Evolutionary conservation across 2,329 filamentous ascomycete species (phyloP), one percentile per base, ranked within the genome.

Genomic region (Neurospora crassa): DNA sequence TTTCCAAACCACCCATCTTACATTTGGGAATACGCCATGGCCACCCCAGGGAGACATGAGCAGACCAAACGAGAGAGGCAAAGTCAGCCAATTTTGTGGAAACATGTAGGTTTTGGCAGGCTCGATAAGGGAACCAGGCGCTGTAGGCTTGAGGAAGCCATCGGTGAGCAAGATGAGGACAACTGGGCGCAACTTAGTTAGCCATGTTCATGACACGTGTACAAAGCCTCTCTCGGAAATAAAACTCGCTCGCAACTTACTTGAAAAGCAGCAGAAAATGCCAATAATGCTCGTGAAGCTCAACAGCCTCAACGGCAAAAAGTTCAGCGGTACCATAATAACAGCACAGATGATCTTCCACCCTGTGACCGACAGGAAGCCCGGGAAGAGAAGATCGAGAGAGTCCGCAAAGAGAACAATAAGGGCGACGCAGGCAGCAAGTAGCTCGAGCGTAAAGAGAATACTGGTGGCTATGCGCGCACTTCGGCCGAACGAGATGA

Each of bases 391-490:
- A 16, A 92, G 87, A 76, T 92, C 84, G 76, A 98, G 85, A 67
- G 92, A 96, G 81, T 98, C 96, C 69, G 93, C 92, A 80, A 98
- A 98, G n/a, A 97, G 87, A 24, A 97, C 92, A 41, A 97, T 88
- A 3, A 97, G 85, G 3, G 95, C 95, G 40, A 98, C 94, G 78
- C 93, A 96, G 29, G 94, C 92, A 8, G 92, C 94, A 41, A 97
- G 81, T 37, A 98, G 86, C 80, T 98, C 95, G 63, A 98, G 79
- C 12, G 90, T 94, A 82, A 98, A 98, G 18, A 98, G 84, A 0
- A 96, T 84, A 73, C 93, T 96, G 8, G 93, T 95, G 40, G 91
- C 87, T 42, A 97, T 84, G 43, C 95, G 90, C 43, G 94, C 95
- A 71, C 88, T 90, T 18, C 90, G 88, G 10, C 95, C 95, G 79